These are phyloP conservation scores for Sclerotiophoma versabilis DNA, from an alignment of 2,329 filamentous ascomycete species.

Conservation along the genomic window DNA sequence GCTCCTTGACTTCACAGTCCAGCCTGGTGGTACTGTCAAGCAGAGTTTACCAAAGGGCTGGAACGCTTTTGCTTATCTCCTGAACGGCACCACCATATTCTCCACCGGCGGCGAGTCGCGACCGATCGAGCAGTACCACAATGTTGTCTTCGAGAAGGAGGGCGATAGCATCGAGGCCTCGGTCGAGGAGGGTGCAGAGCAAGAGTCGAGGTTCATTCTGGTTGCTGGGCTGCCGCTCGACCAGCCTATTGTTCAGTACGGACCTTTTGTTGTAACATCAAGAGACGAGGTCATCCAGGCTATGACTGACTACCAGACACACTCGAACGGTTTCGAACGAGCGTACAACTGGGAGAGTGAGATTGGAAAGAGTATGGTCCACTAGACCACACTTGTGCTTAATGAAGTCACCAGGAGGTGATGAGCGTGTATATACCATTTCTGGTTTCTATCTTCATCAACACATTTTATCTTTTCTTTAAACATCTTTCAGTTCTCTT, in stretches of 20 bases:
- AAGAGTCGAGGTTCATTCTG: constrained; percentile 68
- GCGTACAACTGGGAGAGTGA: constrained; percentile 77
- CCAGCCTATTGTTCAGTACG: constrained; percentile 51
- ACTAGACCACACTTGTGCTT: no score
- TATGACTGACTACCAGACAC: constrained; percentile 47
- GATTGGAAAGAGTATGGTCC: constrained; percentile 61
- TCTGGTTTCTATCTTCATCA: no score
- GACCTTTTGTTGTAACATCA: constrained; percentile 48
- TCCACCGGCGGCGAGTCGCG: constrained; percentile 42
- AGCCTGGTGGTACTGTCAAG: constrained; percentile 77
- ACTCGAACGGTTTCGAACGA: constrained; percentile 60
- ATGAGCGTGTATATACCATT: no score
- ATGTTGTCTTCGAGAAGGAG: constrained; percentile 82
- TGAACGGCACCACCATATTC: constrained; percentile 75
- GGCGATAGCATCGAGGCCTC: constrained; percentile 78
- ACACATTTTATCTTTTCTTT: no score
- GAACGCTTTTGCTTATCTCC: constrained; percentile 88
- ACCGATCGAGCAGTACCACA: constrained; percentile 75
- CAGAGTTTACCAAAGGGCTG: constrained; percentile 81
- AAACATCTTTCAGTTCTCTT: no score
- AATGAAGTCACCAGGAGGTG: no score
- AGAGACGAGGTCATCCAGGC: constrained; percentile 49
- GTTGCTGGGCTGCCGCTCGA: constrained; percentile 72
- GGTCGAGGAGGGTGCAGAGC: constrained; percentile 69
- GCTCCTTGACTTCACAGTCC: constrained; percentile 83